phyloP scores from a whole-genome alignment of 768 basidiomycete species.

The Naganishia vaughanmartiniae region DNA sequence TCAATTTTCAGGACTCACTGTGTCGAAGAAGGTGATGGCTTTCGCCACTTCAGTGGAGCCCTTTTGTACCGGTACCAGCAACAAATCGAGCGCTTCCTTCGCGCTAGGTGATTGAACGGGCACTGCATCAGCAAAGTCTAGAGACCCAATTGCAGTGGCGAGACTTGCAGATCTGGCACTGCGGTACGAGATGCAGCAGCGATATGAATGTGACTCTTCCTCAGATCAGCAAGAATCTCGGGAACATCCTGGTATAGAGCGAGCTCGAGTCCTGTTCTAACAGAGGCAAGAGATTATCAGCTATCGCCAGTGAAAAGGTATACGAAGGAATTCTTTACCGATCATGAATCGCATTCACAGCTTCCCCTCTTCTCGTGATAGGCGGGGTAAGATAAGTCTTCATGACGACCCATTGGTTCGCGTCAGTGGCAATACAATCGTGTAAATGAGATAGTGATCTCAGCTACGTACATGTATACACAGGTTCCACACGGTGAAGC shows the following conservation, averaged over 20 bases:
- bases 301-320: neutral
- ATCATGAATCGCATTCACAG: conserved; percentile 51
- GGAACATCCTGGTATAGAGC: conserved; percentile 76
- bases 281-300: neutral
- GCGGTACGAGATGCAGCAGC: conserved; percentile 73
- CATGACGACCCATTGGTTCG: neutral
- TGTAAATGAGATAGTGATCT: neutral
- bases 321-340: conserved; percentile 33
- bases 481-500: conserved; percentile 72
- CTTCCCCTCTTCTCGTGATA: conserved; percentile 47
- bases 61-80: conserved; percentile 46
- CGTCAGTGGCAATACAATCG: conserved; percentile 52
- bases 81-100: conserved; percentile 62
- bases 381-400: conserved; percentile 51
- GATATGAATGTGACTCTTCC: conserved; percentile 56
- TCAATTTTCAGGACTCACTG: conserved; percentile 30
- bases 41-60: conserved; percentile 39
- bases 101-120: conserved; percentile 59
- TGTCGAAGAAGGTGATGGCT: conserved; percentile 53
- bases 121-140: conserved; percentile 21
- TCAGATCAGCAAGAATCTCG: conserved; percentile 62
- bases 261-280: conserved; percentile 60
- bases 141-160: neutral
- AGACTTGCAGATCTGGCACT: conserved; percentile 65
- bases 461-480: conserved; percentile 65